Evolutionary conservation across 2,329 filamentous ascomycete species (phyloP), one percentile per base, ranked within the genome.

Genomic region (Hymenoscyphus fraxineus): DNA sequence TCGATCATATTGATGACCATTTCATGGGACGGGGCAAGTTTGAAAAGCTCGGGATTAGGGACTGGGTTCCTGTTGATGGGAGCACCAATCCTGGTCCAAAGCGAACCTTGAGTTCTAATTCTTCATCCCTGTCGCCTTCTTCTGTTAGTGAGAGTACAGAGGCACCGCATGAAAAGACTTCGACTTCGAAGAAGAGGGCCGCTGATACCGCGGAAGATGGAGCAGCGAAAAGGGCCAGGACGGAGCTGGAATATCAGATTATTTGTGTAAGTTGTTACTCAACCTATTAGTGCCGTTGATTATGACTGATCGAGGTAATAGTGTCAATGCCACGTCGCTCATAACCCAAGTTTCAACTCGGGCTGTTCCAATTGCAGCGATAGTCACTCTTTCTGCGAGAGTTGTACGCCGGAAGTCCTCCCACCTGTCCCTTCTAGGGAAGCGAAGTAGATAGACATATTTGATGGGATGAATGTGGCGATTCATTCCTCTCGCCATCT

Each of bases 1-100:
- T 85, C 68, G 79, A 93, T 69, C 92, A 97, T 72, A 93, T 96
- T 68, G 91, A 93, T 65, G 76, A 84, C 16, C 90, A 92, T 72
- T 87, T 89, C 67, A 83, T 82, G 62, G 86, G 85, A 35, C 81
- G 84, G 2, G 74, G 77, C 6, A 69, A 71, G 0, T 58, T 73
- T 5, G 2, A 41, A 1, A 78, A 78, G 66, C 80, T 72, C 69
- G 72, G 76, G 6, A 88, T 89, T 22, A 74, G 75, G 16, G 80
- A 88, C 10, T 91, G 89, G 89, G 61, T 74, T 58, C 69, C 69
- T 13, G 58, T 75, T 2, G 68, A 75, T 64, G 62, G 62, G 10
- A 64, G 66, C 35, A 68, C 69, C 47, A 66, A 68, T 22, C 58
- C 69, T 3, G n/a, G 47, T 10, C 41, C 19, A 1, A 51, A 12